These are phyloP conservation scores for Schwanniomyces sp. DNA, from an alignment of 805 yeast genomes.

Conservation along the genomic window DNA sequence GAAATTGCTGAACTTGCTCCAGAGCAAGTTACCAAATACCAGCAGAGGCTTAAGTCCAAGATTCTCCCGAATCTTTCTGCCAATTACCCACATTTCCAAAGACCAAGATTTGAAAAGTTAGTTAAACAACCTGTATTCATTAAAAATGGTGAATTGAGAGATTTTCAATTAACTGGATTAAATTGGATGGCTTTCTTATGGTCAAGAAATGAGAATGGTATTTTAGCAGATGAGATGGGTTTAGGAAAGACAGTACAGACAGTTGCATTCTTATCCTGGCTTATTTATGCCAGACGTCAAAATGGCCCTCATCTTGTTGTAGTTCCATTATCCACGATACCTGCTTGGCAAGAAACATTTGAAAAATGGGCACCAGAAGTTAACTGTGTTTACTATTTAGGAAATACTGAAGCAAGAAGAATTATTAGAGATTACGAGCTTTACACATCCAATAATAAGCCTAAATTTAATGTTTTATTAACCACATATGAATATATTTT, in stretches of 20 bases:
- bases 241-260: conserved; percentile 98
- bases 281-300: conserved; percentile 91
- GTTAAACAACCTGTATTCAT: conserved; percentile 84
- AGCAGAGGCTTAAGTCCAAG: conserved; percentile 77
- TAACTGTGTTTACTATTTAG: conserved; percentile 89
- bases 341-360: conserved; percentile 99
- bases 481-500: conserved; percentile 96
- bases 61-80: conserved; percentile 82
- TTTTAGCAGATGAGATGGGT: conserved; percentile 98
- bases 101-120: conserved; percentile 90
- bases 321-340: conserved; percentile 93
- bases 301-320: conserved; percentile 97
- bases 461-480: conserved; percentile 86
- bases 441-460: conserved; percentile 62
- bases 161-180: conserved; percentile 95
- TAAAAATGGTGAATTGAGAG: conserved; percentile 89
- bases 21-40: conserved; percentile 77
- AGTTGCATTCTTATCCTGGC: conserved; percentile 91
- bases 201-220: conserved; percentile 97
- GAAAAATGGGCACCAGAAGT: conserved; percentile 97
- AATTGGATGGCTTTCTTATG: conserved; percentile 99
- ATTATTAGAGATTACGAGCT: conserved; percentile 84
- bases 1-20: conserved; percentile 85
- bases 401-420: conserved; percentile 83
- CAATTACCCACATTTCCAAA: conserved; percentile 59